A percentile compares a stretch with the other conserved stretches of the same genome.
Conservation (phyloP, 2,329 filamentous ascomycete species). For the Tricladium varicosporioides region DNA sequence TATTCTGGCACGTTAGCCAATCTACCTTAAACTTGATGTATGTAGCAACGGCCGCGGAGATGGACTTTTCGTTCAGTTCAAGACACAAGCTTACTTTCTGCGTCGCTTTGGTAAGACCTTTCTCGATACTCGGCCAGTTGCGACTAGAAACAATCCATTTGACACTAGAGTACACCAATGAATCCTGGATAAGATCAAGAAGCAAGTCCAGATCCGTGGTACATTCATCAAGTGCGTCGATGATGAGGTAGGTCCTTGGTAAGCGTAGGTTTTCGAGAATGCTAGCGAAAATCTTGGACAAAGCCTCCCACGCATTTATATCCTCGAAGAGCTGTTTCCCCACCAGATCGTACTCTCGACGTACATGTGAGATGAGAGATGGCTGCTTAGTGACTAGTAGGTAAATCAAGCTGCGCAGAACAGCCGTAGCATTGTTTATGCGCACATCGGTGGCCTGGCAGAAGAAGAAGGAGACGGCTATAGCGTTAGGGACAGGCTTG, state of each 20-base stretch:
- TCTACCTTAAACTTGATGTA: too few relatives aligned
- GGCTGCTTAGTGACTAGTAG: conserved; percentile 37
- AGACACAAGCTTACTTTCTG: conserved; percentile 33
- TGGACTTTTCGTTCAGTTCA: conserved; percentile 36
- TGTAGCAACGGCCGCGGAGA: too few relatives aligned
- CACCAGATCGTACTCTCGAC: conserved; percentile 34
- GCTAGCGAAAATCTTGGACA: conserved; percentile 38
- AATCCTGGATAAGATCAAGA: conserved; percentile 36
- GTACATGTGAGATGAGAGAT: conserved; percentile 36
- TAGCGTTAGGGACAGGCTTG: neutral
- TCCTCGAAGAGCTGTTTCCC: conserved; percentile 41
- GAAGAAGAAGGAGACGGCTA: conserved; percentile 38
- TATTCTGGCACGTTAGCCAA: conserved; percentile 32
- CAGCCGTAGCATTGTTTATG: conserved; percentile 39
- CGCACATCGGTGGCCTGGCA: conserved; percentile 40
- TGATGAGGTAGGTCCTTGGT: conserved; percentile 34
- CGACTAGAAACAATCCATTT: conserved; percentile 48
- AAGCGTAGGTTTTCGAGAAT: conserved; percentile 39
- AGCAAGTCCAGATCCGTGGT: conserved; percentile 30
- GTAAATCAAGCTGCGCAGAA: conserved; percentile 44
- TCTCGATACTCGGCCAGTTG: conserved; percentile 39
- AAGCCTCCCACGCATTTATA: conserved; percentile 36
- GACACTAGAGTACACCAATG: conserved; percentile 18
- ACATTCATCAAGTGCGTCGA: conserved; percentile 50
- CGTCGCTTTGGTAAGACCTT: conserved; percentile 24